phyloP scores from a whole-genome alignment of 306 rosid species.

The Styphnolobium japonicum region DNA sequence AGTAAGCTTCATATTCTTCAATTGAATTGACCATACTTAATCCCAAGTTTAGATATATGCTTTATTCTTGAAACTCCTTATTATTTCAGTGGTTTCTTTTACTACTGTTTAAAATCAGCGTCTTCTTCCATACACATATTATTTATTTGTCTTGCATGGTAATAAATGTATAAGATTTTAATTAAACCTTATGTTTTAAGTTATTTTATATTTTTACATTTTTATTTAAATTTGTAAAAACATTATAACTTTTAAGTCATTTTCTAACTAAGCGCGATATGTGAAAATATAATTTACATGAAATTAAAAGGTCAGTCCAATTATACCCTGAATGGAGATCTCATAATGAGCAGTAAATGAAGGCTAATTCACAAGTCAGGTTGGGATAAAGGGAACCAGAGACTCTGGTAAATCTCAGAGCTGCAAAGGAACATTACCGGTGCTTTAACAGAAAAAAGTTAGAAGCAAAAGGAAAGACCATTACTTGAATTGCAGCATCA shows the following conservation, averaged over 20 bases:
- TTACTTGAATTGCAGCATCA: neutral
- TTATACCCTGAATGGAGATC: neutral
- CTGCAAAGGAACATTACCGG: neutral
- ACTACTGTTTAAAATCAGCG: neutral
- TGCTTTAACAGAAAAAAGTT: neutral
- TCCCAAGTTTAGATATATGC: neutral
- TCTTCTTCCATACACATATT: neutral
- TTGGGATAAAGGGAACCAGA: neutral
- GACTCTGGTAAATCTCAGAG: neutral
- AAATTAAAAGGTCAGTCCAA: neutral
- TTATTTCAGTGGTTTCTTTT: neutral
- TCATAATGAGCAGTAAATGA: neutral
- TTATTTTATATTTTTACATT: too few relatives aligned
- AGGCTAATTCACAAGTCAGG: neutral
- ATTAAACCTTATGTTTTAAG: too few relatives aligned
- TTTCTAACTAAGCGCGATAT: too few relatives aligned
- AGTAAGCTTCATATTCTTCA: constrained; percentile 2
- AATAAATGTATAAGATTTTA: neutral
- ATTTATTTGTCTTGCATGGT: neutral
- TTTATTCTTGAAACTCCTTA: neutral
- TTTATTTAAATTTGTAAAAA: too few relatives aligned
- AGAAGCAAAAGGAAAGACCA: neutral
- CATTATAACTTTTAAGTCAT: too few relatives aligned
- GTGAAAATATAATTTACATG: too few relatives aligned
- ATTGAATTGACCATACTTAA: neutral